These are phyloP conservation scores for Colletotrichum simmondsii DNA, from an alignment of 2,329 filamentous ascomycete genomes.

Conservation along the genomic window DNA sequence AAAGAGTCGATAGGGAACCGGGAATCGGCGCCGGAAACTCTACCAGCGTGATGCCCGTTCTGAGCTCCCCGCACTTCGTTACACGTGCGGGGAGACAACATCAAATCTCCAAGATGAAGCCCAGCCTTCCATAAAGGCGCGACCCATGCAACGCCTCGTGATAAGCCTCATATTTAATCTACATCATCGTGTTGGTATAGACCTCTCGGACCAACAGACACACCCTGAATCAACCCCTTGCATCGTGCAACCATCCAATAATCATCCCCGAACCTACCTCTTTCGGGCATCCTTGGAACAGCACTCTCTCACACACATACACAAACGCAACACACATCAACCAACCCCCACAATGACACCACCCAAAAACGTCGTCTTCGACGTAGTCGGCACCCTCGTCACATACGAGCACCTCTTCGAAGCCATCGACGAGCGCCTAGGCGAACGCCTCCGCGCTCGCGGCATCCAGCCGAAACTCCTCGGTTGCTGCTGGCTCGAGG, in stretches of 20 bases:
- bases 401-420: constrained; percentile 56
- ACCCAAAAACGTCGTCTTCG: constrained; percentile 59
- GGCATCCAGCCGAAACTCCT: constrained; percentile 54
- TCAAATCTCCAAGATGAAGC: not conserved
- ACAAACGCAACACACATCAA: not conserved
- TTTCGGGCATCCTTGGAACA: not conserved
- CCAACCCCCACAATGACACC: not conserved
- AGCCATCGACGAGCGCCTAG: constrained; percentile 53
- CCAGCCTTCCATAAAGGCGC: not conserved
- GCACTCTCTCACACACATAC: not conserved
- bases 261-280: not conserved
- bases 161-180: constrained; percentile 15
- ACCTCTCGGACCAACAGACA: not conserved
- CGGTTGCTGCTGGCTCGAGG: constrained; percentile 59
- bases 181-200: not conserved
- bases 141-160: not conserved
- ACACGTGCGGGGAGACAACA: constrained; percentile 12
- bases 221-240: not conserved
- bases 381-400: constrained; percentile 63
- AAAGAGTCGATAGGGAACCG: not conserved
- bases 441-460: constrained; percentile 49
- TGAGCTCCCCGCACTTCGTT: not conserved
- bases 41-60: not conserved
- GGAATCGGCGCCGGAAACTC: not conserved
- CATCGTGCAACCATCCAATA: not conserved